Conservation (phyloP, 768 basidiomycete species). For the Psilocybe subaeruginosa region DNA sequence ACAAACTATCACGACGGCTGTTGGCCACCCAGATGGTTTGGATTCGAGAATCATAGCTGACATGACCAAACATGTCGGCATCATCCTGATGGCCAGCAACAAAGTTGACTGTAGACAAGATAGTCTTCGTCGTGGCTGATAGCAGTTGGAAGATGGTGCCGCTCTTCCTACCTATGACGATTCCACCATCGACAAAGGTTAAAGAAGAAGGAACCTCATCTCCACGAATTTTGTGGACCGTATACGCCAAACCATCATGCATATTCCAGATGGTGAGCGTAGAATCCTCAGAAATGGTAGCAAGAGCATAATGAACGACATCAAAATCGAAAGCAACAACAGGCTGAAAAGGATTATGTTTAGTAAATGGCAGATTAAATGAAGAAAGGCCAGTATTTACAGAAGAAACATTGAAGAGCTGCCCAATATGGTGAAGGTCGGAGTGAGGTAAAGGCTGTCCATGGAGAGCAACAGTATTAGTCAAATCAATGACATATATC, state of each 20-base stretch:
- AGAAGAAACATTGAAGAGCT: conserved; percentile 69
- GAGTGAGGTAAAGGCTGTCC: conserved; percentile 70
- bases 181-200: conserved; percentile 85
- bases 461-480: conserved; percentile 59
- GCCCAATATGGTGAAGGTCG: conserved; percentile 70
- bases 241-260: conserved; percentile 75
- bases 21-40: conserved; percentile 90
- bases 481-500: conserved; percentile 76
- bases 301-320: conserved; percentile 72
- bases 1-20: conserved; percentile 80
- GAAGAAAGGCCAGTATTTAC: conserved; percentile 41
- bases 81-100: conserved; percentile 72
- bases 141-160: conserved; percentile 86
- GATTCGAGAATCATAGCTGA: conserved; percentile 82
- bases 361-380: conserved; percentile 1
- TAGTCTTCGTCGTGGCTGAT: conserved; percentile 70
- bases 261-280: conserved; percentile 84
- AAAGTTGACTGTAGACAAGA: conserved; percentile 82
- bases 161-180: conserved; percentile 81
- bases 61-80: conserved; percentile 86
- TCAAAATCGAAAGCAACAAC: conserved; percentile 89
- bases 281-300: conserved; percentile 83
- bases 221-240: conserved; percentile 75
- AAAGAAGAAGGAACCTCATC: conserved; percentile 83
- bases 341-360: conserved; percentile 44